Evolutionary conservation across 257 asterid species (phyloP), one percentile per base, ranked within the genome.

Genomic region (Ballota nigra): DNA sequence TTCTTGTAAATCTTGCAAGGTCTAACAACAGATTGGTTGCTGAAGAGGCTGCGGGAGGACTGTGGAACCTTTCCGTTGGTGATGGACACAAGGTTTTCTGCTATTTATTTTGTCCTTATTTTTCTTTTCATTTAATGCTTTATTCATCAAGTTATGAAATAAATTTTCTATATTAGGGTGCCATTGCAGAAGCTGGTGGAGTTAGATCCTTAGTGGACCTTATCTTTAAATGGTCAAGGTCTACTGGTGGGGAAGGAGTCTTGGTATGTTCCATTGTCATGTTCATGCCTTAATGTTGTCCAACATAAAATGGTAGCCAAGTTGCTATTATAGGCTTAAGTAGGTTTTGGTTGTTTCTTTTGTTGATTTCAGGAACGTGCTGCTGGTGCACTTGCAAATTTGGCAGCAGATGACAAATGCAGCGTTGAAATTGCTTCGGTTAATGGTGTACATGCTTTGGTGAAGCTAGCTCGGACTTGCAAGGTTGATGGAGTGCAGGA

Each of bases 341-440:
- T 59, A 12, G 52, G 51, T 19, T 47, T 59, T 56, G 41, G 20
- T 40, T 70, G 51, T 55, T 61, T 66, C 65, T 24, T 77, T 70
- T 47, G 38, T 64, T 61, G 60, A 53, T 72, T 72, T 73, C 87
- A 92, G 98, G 98, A 92, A 79, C 95, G 96, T 55, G 97, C 95
- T 0, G 96, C 97, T 78, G 97, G 97, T 55, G 96, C 95, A 47
- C 72, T 92, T 71, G 98, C 98, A 22, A 92, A 92, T 81, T 80
- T 92, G 81, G 96, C 98, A n/a, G 98, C 98, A 61, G 98, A 92
- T 78, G 97, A 92, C 68, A 90, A 87, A 80, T 92, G 98, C 77
- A 92, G 98, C 83, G 78, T 85, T 66, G 92, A 87, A 78, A 86
- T 92, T 80, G 92, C 93, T 69, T 63, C 81, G 1, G 89, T 81